Percentiles rank a stretch among this genome's conserved stretches.
Evolutionary conservation across 2,329 filamentous ascomycete genomes (phyloP).

Genomic region (Grosmannia penicillata): DNA sequence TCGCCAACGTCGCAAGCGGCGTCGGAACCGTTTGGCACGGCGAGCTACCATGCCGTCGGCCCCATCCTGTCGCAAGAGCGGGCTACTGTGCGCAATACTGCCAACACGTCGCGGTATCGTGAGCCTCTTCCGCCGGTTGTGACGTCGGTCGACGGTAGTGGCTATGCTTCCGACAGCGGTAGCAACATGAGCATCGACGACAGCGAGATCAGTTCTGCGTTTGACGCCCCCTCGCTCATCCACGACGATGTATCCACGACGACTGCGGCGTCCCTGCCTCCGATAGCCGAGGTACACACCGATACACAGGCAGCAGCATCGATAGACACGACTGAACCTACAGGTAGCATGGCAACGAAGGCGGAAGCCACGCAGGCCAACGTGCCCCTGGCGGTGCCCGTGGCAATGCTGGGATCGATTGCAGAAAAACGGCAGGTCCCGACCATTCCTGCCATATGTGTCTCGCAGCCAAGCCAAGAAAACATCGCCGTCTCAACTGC

Average conservation of each 20-base stretch:
- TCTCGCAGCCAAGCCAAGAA: constrained; percentile 24
- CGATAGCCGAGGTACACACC: too few relatives aligned
- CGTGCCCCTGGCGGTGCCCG: too few relatives aligned
- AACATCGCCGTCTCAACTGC: constrained; percentile 8
- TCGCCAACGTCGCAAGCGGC: constrained; percentile 13
- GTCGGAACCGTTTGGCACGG: constrained; percentile 29
- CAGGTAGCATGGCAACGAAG: too few relatives aligned
- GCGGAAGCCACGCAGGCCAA: too few relatives aligned
- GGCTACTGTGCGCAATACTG: constrained; percentile 25
- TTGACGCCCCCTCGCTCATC: constrained; percentile 7
- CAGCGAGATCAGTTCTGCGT: constrained; percentile 19
- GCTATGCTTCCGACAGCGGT: constrained; percentile 45
- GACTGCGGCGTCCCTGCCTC: too few relatives aligned
- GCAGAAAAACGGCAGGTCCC: not conserved
- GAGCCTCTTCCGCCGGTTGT: constrained; percentile 58
- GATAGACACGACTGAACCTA: too few relatives aligned
- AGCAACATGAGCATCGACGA: constrained; percentile 19
- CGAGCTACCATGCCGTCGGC: constrained; percentile 45
- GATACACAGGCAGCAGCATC: not conserved
- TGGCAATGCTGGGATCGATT: too few relatives aligned
- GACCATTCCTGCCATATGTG: constrained; percentile 27
- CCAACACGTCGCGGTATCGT: constrained; percentile 41
- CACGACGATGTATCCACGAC: too few relatives aligned
- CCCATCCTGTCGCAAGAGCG: constrained; percentile 39
- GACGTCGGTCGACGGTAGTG: constrained; percentile 51